A percentile compares a stretch with the other conserved stretches of the same genome.
Conservation (phyloP, 2,329 filamentous ascomycete species). For the Talaromyces sp. region DNA sequence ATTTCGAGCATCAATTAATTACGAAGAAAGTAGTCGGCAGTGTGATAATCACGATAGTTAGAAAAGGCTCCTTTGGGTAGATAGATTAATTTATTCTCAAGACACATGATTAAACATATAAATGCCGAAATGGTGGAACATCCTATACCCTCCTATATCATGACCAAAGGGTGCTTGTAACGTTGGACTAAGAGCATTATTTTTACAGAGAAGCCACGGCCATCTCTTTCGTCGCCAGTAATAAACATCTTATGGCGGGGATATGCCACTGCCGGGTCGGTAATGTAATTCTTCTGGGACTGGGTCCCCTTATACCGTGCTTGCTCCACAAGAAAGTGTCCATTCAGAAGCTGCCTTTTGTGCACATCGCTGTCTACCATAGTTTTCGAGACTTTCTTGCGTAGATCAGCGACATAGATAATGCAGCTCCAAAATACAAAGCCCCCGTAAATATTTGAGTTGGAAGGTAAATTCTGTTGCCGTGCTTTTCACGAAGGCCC, state of each 20-base stretch:
- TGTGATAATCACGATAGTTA: background rate
- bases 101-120: background rate
- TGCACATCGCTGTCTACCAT: background rate
- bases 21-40: background rate
- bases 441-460: background rate
- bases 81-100: background rate
- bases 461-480: background rate
- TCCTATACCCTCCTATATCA: background rate
- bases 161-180: no score
- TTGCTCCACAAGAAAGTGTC: background rate
- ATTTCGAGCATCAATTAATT: no score
- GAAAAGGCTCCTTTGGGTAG: no score
- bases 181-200: no score
- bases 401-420: conserved; percentile 2
- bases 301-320: background rate
- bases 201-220: no score
- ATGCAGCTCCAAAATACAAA: conserved; percentile 3
- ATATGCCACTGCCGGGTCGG: background rate
- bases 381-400: background rate
- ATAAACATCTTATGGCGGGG: no score
- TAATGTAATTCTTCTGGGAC: background rate
- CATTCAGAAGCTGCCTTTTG: background rate
- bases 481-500: background rate
- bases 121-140: background rate
- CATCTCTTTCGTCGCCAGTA: no score